phyloP scores from a whole-genome alignment of 1,139 yeast genomes.

The Diutina siamensis region DNA sequence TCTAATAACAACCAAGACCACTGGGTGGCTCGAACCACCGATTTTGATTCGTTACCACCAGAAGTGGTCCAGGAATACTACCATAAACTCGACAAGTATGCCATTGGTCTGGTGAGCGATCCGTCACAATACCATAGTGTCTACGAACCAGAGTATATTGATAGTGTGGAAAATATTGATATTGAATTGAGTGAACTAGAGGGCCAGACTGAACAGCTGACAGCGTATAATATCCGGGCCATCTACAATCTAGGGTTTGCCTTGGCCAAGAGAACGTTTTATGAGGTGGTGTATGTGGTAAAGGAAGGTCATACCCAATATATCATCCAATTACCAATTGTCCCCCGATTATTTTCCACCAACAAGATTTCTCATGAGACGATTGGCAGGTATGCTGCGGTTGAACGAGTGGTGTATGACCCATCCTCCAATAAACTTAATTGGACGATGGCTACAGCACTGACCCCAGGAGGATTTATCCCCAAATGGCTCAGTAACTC shows the following conservation, averaged over 20 bases:
- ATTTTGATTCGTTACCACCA: constrained; percentile 9
- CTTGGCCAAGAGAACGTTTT: not conserved
- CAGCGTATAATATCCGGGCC: not conserved
- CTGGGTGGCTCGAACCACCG: constrained; percentile 11
- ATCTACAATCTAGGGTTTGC: not conserved
- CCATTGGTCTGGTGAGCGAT: constrained; percentile 9
- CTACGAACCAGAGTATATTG: constrained; percentile 10
- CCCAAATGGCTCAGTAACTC: not conserved
- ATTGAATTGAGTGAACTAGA: not conserved
- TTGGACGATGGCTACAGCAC: constrained; percentile 1
- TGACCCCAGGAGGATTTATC: not conserved
- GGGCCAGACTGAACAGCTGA: not conserved
- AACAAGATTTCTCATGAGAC: not conserved
- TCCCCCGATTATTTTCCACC: not conserved
- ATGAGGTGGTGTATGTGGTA: not conserved
- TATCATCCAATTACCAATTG: not conserved
- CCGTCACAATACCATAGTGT: constrained; percentile 10
- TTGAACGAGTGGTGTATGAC: not conserved
- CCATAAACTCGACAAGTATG: constrained; percentile 8
- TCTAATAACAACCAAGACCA: constrained; percentile 9
- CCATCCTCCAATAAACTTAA: not conserved
- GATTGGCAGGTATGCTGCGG: not conserved
- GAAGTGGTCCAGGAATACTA: constrained; percentile 8
- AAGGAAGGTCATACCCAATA: not conserved
- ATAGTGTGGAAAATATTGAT: constrained; percentile 7